These are phyloP conservation scores for Dryas alaskensis DNA, from an alignment of 306 rosid species.

Conservation along the genomic window DNA sequence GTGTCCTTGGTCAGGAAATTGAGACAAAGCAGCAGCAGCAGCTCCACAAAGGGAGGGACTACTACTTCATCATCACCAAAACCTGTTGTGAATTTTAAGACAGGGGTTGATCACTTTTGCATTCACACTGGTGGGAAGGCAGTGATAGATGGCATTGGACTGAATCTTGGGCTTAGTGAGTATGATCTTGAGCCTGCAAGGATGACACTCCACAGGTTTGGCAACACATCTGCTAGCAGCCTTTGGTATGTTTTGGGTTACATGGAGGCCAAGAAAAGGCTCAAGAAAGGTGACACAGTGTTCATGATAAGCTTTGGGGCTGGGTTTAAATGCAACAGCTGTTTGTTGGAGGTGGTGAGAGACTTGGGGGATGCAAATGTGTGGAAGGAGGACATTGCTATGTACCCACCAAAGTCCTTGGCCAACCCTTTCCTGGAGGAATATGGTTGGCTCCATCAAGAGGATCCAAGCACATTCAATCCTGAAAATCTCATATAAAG, in stretches of 20 bases:
- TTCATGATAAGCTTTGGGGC: constrained; percentile 96
- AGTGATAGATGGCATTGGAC: constrained; percentile 79
- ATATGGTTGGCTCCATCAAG: constrained; percentile 70
- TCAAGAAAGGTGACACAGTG: constrained; percentile 57
- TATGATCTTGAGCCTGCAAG: constrained; percentile 83
- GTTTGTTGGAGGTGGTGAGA: constrained; percentile 74
- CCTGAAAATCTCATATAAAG: neutral
- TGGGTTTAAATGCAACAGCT: constrained; percentile 93
- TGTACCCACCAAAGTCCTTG: constrained; percentile 66
- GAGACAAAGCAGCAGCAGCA: neutral
- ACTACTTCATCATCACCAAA: constrained; percentile 20
- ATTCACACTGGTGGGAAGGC: constrained; percentile 91
- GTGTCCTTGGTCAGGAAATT: constrained; percentile 33
- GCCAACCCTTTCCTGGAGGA: constrained; percentile 80
- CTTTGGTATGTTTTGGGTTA: constrained; percentile 87
- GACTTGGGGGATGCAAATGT: constrained; percentile 57
- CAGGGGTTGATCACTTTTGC: constrained; percentile 81
- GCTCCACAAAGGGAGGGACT: neutral
- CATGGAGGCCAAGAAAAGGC: constrained; percentile 88
- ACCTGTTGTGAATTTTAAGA: constrained; percentile 50
- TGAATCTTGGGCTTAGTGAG: constrained; percentile 51
- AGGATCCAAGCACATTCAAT: constrained; percentile 56
- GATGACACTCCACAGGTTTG: constrained; percentile 90
- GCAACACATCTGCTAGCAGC: constrained; percentile 84
- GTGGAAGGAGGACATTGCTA: constrained; percentile 67